phyloP scores from a whole-genome alignment of 1,139 yeast species.

The Geotrichum histeridarum region DNA sequence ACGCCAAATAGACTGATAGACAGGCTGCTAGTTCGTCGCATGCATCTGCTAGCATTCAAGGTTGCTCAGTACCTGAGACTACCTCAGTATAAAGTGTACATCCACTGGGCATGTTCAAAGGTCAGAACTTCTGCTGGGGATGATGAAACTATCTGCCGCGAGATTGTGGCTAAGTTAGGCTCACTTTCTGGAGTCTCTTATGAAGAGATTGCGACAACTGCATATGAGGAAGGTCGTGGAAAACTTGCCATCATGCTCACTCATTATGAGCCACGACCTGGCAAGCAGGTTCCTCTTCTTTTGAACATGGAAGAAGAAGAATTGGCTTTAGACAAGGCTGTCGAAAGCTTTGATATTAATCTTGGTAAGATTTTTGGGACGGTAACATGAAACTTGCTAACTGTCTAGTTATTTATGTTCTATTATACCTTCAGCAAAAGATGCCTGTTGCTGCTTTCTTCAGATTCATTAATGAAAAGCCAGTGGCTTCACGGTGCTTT shows the following conservation, averaged over 20 bases:
- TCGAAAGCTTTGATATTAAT: slow-evolving; percentile 62
- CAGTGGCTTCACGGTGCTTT: slow-evolving; percentile 44
- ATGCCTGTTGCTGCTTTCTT: slow-evolving; percentile 52
- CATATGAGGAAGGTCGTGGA: slow-evolving; percentile 78
- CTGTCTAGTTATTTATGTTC: slow-evolving; percentile 46
- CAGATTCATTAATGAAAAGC: slow-evolving; percentile 47
- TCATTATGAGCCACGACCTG: slow-evolving; percentile 62
- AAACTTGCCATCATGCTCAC: slow-evolving; percentile 61
- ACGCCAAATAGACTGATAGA: slow-evolving; percentile 48
- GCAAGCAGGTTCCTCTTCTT: slow-evolving; percentile 57
- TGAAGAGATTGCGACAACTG: slow-evolving; percentile 59
- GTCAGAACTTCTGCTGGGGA: slow-evolving; percentile 52
- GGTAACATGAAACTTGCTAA: not conserved
- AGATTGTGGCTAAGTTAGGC: slow-evolving; percentile 46
- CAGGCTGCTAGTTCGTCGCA: slow-evolving; percentile 55
- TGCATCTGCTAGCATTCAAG: slow-evolving; percentile 60
- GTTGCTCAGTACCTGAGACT: slow-evolving; percentile 51
- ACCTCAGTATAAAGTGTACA: slow-evolving; percentile 55
- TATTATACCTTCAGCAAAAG: slow-evolving; percentile 49
- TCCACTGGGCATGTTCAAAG: slow-evolving; percentile 79
- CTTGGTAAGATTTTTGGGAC: slow-evolving; percentile 32
- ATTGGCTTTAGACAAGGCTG: slow-evolving; percentile 63
- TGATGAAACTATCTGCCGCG: slow-evolving; percentile 55
- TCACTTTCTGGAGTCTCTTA: slow-evolving; percentile 47
- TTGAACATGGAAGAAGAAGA: slow-evolving; percentile 69